Evolutionary conservation across 257 asterid species (phyloP).

Genomic region (Solanum lycopersicoides): DNA sequence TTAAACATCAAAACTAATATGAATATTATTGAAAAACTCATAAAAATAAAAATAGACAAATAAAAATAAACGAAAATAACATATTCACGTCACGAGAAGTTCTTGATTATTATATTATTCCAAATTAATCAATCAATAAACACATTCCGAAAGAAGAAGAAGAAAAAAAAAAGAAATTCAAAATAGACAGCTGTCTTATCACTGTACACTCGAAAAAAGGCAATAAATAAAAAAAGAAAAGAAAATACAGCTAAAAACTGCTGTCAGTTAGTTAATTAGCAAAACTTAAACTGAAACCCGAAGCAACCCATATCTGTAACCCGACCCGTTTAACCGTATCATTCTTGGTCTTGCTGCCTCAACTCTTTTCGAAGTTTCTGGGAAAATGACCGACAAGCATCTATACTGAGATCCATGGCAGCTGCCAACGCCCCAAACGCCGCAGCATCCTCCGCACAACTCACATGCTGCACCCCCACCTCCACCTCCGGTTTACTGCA

Average conservation of each 20-base stretch:
- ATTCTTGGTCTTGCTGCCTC: slow-evolving; percentile 52
- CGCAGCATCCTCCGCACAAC: slow-evolving; percentile 95
- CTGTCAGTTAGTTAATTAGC: not conserved
- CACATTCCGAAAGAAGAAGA: not conserved
- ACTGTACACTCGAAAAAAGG: slow-evolving; percentile 45
- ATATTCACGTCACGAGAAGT: not conserved
- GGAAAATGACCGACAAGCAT: slow-evolving; percentile 73
- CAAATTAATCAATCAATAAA: slow-evolving; percentile 16
- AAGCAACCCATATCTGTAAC: not conserved
- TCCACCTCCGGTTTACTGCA: slow-evolving; percentile 84
- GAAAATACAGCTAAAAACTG: slow-evolving; percentile 1
- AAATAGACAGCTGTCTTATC: slow-evolving; percentile 20
- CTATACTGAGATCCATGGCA: slow-evolving; percentile 91
- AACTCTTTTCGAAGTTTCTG: slow-evolving; percentile 74
- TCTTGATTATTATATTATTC: slow-evolving; percentile 14
- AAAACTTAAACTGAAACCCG: not conserved
- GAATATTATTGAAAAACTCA: no score
- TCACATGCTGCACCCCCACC: slow-evolving; percentile 87
- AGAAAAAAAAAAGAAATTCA: not conserved
- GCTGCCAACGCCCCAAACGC: slow-evolving; percentile 94
- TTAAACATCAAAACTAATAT: no score
- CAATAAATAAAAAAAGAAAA: not conserved
- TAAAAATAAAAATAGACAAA: no score
- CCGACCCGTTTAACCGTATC: slow-evolving; percentile 8
- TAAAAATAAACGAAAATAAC: no score